Conservation (phyloP, 2,329 filamentous ascomycete genomes). For the Plectosphaerella sp. region DNA sequence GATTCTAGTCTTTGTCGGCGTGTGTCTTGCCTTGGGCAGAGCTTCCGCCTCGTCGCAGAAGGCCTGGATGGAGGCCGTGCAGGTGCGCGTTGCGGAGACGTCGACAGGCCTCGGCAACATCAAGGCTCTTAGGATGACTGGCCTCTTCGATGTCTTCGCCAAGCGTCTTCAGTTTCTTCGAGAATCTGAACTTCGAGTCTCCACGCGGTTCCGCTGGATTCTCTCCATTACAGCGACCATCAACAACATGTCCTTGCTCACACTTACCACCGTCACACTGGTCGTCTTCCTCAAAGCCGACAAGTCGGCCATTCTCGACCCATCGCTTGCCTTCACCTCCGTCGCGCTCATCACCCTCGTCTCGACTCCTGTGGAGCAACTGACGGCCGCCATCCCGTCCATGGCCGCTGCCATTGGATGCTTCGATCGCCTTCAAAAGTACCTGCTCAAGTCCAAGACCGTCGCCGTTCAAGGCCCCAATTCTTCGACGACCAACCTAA, state of each 20-base stretch:
- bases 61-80: conserved; percentile 44
- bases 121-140: conserved; percentile 47
- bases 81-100: conserved; percentile 43
- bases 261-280: conserved; percentile 10
- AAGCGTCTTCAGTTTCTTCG: conserved; percentile 13
- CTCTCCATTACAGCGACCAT: conserved; percentile 24
- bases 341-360: conserved; percentile 17
- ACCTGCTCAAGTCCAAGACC: conserved; percentile 11
- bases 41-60: conserved; percentile 25
- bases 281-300: conserved; percentile 8
- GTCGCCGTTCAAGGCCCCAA: conserved; percentile 2
- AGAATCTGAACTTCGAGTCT: conserved; percentile 14
- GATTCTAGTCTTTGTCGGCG: conserved; percentile 25
- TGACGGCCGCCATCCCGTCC: conserved; percentile 15
- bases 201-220: conserved; percentile 9
- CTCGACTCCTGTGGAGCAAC: conserved; percentile 8
- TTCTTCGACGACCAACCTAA: neutral
- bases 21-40: conserved; percentile 17
- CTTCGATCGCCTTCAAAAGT: conserved; percentile 20
- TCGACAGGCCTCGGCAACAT: conserved; percentile 42
- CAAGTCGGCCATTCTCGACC: conserved; percentile 1
- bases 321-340: conserved; percentile 13
- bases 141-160: conserved; percentile 35
- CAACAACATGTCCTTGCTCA: conserved; percentile 13
- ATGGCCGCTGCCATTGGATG: conserved; percentile 16